Evolutionary conservation across 1,284 basidiomycete genomes (phyloP), one percentile per base, ranked within the genome.

Genomic region (Heliocybe sulcata): DNA sequence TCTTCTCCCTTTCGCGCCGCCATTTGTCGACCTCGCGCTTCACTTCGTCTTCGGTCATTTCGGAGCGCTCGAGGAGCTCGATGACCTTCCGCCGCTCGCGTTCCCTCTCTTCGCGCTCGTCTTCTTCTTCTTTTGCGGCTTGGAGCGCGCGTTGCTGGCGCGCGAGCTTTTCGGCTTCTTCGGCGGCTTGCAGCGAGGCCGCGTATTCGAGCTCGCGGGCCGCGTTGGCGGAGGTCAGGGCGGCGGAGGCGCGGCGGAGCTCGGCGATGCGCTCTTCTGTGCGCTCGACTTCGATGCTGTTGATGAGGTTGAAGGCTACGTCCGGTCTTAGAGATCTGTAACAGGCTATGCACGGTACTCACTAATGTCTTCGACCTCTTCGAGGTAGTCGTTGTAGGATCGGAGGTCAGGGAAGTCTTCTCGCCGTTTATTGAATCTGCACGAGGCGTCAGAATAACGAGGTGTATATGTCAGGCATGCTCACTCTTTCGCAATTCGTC

Each of bases 281-380:
- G 60, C 85, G 77, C 14, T 81, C 72, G n/a, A 95, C 69, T 63
- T 98, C 89, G 52, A 95, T 82, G 55, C 94, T 88, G 65, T 99
- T 89, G 58, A 99, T 92, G 14, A 99, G 83, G 67, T 98, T 98
- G 77, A 98, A 99, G 0, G 94, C 93, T 94, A 52, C n/a, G n/a
- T n/a, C n/a, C n/a, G n/a, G n/a, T n/a, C n/a, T n/a, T n/a, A n/a
- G n/a, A n/a, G n/a, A n/a, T n/a, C n/a, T n/a, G n/a, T n/a, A n/a
- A n/a, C n/a, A n/a, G n/a, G n/a, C n/a, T n/a, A n/a, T n/a, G n/a
- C n/a, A n/a, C n/a, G n/a, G n/a, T n/a, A 73, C 87, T 67, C 61
- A 92, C 94, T 90, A 60, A 98, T 88, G 64, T 98, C 92, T 72
- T 99, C 97, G 1, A 96, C 94, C 68, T 94, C 86, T 69, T 98